These are phyloP conservation scores for Rostrohypoxylon terebratum DNA, from an alignment of 495 filamentous ascomycete genomes.

Conservation along the genomic window DNA sequence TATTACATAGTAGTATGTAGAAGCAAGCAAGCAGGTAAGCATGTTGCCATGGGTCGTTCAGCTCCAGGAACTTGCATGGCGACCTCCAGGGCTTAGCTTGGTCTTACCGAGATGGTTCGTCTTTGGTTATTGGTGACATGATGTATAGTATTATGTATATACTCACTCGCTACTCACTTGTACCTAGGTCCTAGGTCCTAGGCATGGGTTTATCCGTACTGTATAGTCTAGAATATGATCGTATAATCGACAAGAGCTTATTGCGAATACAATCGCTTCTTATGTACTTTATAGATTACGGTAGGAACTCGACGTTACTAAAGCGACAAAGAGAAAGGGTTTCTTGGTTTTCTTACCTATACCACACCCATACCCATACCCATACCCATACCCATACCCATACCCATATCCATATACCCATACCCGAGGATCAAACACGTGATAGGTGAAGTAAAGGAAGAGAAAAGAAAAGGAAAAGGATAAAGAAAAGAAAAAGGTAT, in stretches of 20 bases:
- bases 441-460: background rate
- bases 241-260: background rate
- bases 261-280: too few relatives aligned
- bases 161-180: background rate
- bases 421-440: constrained; percentile 18
- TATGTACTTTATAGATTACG: too few relatives aligned
- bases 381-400: background rate
- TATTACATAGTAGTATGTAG: too few relatives aligned
- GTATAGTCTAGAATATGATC: background rate
- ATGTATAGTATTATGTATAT: too few relatives aligned
- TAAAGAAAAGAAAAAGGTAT: constrained; percentile 10
- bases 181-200: too few relatives aligned
- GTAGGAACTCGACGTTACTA: too few relatives aligned
- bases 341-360: too few relatives aligned
- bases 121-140: background rate
- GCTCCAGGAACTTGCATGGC: constrained; percentile 13
- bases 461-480: background rate
- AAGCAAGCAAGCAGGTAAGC: constrained; percentile 10
- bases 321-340: too few relatives aligned
- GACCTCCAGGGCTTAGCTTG: background rate
- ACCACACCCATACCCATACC: too few relatives aligned
- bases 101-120: background rate
- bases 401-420: background rate
- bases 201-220: too few relatives aligned
- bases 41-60: constrained; percentile 19